Conservation (phyloP, 2,329 filamentous ascomycete genomes). For the Cytospora piceae region DNA sequence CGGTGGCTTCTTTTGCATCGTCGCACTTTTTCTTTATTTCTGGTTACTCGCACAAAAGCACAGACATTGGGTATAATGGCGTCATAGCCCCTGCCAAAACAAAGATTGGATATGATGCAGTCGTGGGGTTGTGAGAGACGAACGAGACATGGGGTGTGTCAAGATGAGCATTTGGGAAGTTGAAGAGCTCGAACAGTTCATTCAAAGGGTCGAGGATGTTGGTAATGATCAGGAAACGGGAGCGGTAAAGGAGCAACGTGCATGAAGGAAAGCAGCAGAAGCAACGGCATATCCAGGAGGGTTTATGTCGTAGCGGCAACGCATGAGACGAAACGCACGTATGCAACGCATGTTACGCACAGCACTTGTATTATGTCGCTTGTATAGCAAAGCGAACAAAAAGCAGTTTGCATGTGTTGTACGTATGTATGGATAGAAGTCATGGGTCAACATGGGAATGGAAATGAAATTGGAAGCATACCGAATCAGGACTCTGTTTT, state of each 20-base stretch:
- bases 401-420: slow-evolving; percentile 17
- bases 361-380: slow-evolving; percentile 24
- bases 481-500: too few species aligned
- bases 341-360: slow-evolving; percentile 25
- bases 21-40: slow-evolving; percentile 15
- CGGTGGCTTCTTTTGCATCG: slow-evolving; percentile 25
- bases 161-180: slow-evolving; percentile 10
- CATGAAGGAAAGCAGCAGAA: slow-evolving; percentile 17
- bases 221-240: slow-evolving; percentile 17
- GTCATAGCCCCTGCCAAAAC: slow-evolving; percentile 13
- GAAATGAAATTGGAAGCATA: slow-evolving; percentile 23
- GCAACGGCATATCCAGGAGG: not conserved
- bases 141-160: not conserved
- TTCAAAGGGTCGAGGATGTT: slow-evolving; percentile 3
- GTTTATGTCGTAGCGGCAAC: slow-evolving; percentile 6
- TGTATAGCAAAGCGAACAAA: slow-evolving; percentile 8
- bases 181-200: slow-evolving; percentile 1
- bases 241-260: slow-evolving; percentile 8
- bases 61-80: slow-evolving; percentile 19
- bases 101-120: not conserved
- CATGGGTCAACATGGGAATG: slow-evolving; percentile 23
- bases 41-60: slow-evolving; percentile 16
- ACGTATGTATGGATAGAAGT: slow-evolving; percentile 28
- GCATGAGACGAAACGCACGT: slow-evolving; percentile 27
- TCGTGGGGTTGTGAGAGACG: slow-evolving; percentile 1